These are phyloP conservation scores for Epichloe festucae DNA, from an alignment of 2,329 filamentous ascomycete genomes.

Conservation along the genomic window DNA sequence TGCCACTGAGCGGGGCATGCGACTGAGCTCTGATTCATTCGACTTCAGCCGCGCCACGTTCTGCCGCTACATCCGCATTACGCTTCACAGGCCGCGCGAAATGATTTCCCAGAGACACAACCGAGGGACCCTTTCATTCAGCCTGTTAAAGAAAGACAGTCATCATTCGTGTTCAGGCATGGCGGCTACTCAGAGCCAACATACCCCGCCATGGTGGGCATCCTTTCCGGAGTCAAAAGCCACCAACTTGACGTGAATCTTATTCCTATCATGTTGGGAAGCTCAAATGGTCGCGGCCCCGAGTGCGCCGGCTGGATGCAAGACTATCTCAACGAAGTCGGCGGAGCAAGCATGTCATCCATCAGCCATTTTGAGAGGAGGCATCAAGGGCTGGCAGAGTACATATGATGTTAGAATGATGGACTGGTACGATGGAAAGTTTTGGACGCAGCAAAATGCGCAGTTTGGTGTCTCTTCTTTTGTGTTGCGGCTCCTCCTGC, in stretches of 20 bases:
- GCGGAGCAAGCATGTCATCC: slow-evolving; percentile 31
- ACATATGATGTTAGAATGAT: slow-evolving; percentile 33
- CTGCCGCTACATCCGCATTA: no score
- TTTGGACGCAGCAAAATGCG: slow-evolving; percentile 14
- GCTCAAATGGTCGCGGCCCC: no score
- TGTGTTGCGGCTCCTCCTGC: background rate
- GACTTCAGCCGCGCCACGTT: no score
- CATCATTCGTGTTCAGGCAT: background rate
- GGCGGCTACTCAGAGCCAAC: background rate
- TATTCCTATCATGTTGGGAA: no score
- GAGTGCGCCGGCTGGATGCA: slow-evolving; percentile 15
- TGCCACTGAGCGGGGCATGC: background rate
- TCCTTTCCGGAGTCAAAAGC: slow-evolving; percentile 28
- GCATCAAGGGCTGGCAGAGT: slow-evolving; percentile 43
- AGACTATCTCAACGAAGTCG: slow-evolving; percentile 36
- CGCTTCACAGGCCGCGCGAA: no score
- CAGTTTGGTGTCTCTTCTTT: background rate
- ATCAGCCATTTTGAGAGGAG: slow-evolving; percentile 35
- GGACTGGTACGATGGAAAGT: slow-evolving; percentile 35
- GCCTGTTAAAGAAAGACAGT: background rate
- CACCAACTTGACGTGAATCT: no score
- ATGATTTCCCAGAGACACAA: background rate
- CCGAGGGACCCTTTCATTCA: background rate
- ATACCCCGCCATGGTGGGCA: slow-evolving; percentile 24
- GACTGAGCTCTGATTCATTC: background rate